phyloP scores from a whole-genome alignment of 768 basidiomycete species.

The Leccinum ochraceum region DNA sequence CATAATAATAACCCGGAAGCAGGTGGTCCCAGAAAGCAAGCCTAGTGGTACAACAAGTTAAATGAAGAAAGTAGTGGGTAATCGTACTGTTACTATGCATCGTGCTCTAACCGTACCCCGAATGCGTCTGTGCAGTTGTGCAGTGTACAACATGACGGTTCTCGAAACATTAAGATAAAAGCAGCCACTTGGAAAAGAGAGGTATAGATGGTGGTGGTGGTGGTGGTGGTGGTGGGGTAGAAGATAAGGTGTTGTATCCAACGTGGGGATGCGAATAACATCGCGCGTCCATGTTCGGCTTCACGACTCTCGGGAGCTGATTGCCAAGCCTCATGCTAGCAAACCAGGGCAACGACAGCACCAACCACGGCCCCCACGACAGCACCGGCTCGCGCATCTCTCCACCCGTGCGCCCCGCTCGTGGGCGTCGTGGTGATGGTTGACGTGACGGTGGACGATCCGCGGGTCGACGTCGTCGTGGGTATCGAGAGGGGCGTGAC shows the following conservation, averaged over 20 bases:
- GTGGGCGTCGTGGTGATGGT: neutral
- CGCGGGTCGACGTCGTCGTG: neutral
- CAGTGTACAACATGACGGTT: neutral
- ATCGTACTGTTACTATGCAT: constrained; percentile 3
- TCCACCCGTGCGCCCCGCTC: constrained; percentile 3
- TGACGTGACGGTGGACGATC: neutral
- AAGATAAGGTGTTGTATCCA: neutral
- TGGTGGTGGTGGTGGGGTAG: neutral
- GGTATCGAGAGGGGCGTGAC: constrained; percentile 11
- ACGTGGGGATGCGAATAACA: neutral
- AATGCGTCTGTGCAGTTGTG: neutral
- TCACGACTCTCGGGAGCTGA: neutral
- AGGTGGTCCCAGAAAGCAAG: neutral
- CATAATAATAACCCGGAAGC: neutral
- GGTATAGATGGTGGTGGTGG: neutral
- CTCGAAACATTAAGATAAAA: neutral
- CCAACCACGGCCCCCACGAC: constrained; percentile 6
- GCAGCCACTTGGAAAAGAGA: neutral
- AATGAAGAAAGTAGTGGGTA: neutral
- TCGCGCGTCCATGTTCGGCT: neutral
- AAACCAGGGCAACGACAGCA: constrained; percentile 10
- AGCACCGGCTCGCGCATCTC: neutral
- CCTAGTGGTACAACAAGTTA: neutral
- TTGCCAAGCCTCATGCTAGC: neutral
- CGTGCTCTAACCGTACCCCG: neutral